Evolutionary conservation across 768 basidiomycete genomes (phyloP).

Genomic region (Sarcomyxa edulis): DNA sequence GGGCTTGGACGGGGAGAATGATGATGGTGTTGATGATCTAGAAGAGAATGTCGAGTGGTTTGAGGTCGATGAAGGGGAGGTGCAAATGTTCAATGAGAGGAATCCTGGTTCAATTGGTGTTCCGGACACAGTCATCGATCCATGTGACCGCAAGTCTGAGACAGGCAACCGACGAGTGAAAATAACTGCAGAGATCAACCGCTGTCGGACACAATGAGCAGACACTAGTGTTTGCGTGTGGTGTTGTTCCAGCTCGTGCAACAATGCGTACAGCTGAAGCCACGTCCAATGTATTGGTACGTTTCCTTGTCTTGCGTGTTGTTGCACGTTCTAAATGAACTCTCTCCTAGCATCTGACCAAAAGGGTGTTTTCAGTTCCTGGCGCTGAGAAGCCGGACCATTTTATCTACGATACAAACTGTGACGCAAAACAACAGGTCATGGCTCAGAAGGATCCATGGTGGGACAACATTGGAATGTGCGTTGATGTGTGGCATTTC

Average conservation of each 20-base stretch:
- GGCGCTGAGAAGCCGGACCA: constrained; percentile 13
- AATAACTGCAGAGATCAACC: constrained; percentile 11
- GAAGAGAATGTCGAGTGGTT: background rate
- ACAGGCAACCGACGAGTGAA: constrained; percentile 3
- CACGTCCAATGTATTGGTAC: constrained; percentile 11
- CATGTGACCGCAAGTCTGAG: background rate
- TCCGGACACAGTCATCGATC: too few relatives aligned
- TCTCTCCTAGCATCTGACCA: too few relatives aligned
- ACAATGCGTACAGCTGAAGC: constrained; percentile 15
- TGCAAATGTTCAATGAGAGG: too few relatives aligned
- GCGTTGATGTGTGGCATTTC: constrained; percentile 14
- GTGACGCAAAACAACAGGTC: constrained; percentile 8
- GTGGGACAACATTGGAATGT: constrained; percentile 12
- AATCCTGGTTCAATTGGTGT: too few relatives aligned
- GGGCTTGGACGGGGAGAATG: background rate
- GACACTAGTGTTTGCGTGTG: constrained; percentile 16
- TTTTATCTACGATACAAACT: constrained; percentile 23
- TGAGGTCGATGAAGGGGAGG: too few relatives aligned
- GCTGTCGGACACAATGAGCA: constrained; percentile 18
- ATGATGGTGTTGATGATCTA: background rate
- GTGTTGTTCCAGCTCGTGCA: constrained; percentile 14
- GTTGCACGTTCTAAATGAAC: background rate
- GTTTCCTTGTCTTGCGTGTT: constrained; percentile 6
- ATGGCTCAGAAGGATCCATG: constrained; percentile 10
- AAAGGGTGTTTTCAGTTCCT: constrained; percentile 8